A percentile compares a stretch with the other conserved stretches of the same genome.
phyloP scores from a whole-genome alignment of 2,329 filamentous ascomycete species.

The Aureobasidium sp. region DNA sequence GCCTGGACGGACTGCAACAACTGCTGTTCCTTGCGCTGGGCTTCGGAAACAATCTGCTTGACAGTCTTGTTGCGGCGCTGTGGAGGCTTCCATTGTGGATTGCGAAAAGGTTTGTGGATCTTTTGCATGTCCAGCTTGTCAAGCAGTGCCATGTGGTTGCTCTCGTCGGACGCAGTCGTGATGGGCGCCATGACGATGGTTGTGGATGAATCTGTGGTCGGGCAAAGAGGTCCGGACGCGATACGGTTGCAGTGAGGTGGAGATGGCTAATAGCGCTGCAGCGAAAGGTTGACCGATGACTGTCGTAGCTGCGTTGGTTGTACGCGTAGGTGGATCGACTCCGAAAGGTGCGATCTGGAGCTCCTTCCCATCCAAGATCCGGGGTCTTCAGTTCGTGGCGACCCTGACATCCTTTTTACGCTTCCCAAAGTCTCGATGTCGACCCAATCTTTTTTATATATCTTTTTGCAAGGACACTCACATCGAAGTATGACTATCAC shows the following conservation, averaged over 20 bases:
- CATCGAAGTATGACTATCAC: not conserved
- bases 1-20: constrained; percentile 57
- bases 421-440: not conserved
- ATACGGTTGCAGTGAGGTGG: not conserved
- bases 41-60: constrained; percentile 90
- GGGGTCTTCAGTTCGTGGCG: not conserved
- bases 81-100: constrained; percentile 81
- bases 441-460: not conserved
- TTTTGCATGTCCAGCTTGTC: constrained; percentile 87
- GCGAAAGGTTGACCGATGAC: not conserved
- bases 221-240: not conserved
- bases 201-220: not conserved
- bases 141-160: constrained; percentile 72
- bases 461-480: not conserved
- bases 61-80: constrained; percentile 98
- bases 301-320: not conserved
- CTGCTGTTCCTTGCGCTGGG: constrained; percentile 82
- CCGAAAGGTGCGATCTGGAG: not conserved
- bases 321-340: not conserved
- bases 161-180: constrained; percentile 67
- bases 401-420: not conserved
- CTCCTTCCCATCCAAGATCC: not conserved
- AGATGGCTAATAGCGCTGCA: not conserved
- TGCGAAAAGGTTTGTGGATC: constrained; percentile 83
- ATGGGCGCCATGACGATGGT: constrained; percentile 47